Percentiles rank a stretch among this genome's conserved stretches.
phyloP scores from a whole-genome alignment of 345 rosid species.

The Clarkia xantiana region DNA sequence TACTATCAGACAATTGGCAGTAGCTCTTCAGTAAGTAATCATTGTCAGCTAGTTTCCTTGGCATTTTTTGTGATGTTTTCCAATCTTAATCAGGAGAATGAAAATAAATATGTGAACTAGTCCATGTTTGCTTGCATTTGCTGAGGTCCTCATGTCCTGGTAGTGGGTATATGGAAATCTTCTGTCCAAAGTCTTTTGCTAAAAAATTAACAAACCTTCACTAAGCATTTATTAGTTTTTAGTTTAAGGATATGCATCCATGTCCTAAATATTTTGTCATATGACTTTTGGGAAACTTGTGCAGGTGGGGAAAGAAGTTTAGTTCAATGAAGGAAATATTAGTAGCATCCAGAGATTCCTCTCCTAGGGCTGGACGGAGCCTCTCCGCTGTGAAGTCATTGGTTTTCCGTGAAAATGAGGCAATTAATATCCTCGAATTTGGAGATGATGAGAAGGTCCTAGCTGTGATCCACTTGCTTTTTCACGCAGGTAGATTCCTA shows the following conservation, averaged over 20 bases:
- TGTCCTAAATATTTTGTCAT: neutral
- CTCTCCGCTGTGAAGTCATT: conserved; percentile 77
- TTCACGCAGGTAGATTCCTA: conserved; percentile 49
- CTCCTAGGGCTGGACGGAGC: conserved; percentile 77
- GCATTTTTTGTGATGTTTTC: neutral
- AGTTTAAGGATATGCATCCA: neutral
- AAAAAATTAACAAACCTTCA: neutral
- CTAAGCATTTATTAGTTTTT: neutral
- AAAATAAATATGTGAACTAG: neutral
- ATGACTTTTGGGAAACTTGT: conserved; percentile 4
- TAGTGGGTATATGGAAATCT: no score
- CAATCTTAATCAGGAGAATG: neutral
- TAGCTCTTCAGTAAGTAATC: conserved; percentile 65
- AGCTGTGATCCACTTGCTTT: conserved; percentile 39
- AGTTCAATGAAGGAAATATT: conserved; percentile 72
- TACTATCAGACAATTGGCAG: conserved; percentile 66
- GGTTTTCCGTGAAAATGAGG: conserved; percentile 89
- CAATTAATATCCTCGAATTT: conserved; percentile 33
- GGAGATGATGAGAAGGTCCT: conserved; percentile 51
- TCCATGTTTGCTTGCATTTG: neutral
- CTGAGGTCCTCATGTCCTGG: no score
- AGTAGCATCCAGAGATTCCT: conserved; percentile 54
- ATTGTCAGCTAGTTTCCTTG: neutral
- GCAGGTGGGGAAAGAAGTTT: conserved; percentile 55
- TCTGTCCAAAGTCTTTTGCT: neutral